Percentiles rank a stretch among this genome's conserved stretches.
Evolutionary conservation across 495 filamentous ascomycete genomes (phyloP).

Genomic region (Schizothecium vesticola): DNA sequence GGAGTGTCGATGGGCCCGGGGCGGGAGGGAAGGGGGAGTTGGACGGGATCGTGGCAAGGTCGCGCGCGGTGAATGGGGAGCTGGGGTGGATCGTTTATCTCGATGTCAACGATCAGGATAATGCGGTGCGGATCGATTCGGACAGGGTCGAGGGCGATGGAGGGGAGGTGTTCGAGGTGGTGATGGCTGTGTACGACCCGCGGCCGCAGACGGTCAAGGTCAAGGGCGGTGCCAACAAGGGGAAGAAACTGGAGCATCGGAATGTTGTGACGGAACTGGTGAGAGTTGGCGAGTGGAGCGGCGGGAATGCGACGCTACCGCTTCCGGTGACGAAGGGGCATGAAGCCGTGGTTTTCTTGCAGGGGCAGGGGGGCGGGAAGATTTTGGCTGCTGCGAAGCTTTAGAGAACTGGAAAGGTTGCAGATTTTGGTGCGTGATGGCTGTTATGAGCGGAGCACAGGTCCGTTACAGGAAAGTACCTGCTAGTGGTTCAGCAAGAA

Average conservation of each 20-base stretch:
- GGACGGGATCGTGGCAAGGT: neutral
- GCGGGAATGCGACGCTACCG: slow-evolving; percentile 15
- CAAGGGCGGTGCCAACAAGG: slow-evolving; percentile 20
- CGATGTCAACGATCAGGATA: neutral
- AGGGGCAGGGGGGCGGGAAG: slow-evolving; percentile 11
- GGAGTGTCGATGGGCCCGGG: slow-evolving; percentile 16
- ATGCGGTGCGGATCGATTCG: neutral
- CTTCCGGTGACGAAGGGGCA: slow-evolving; percentile 10
- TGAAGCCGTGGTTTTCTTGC: slow-evolving; percentile 14
- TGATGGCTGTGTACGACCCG: slow-evolving; percentile 10
- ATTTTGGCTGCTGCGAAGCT: slow-evolving; percentile 17
- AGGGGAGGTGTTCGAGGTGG: neutral
- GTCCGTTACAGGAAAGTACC: no score
- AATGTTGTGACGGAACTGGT: slow-evolving; percentile 15
- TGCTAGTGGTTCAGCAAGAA: no score
- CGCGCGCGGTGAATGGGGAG: neutral
- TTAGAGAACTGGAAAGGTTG: no score
- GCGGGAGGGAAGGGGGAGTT: neutral
- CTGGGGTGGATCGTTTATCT: neutral
- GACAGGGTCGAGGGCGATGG: neutral
- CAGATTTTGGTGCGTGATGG: no score
- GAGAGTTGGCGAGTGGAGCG: slow-evolving; percentile 21
- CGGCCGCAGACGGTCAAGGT: slow-evolving; percentile 16
- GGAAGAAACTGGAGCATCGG: slow-evolving; percentile 15
- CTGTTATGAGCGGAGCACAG: no score